These are phyloP conservation scores for Phytophthora agathidicida DNA, from an alignment of 352 stramenopile species.

Conservation along the genomic window DNA sequence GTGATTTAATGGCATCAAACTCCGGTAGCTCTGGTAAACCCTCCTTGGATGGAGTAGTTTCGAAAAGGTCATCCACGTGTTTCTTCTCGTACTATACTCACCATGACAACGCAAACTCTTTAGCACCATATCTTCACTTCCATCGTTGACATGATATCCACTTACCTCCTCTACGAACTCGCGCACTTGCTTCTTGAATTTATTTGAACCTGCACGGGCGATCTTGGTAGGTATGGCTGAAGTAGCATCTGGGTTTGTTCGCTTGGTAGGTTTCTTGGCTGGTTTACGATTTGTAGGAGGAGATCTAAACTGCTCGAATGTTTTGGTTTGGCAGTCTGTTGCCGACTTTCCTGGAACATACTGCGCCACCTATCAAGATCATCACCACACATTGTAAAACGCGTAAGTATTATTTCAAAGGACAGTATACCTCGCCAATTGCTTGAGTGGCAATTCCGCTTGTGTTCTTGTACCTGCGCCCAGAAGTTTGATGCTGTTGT, in stretches of 20 bases:
- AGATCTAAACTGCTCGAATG: slow-evolving; percentile 63
- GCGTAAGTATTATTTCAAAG: too few species aligned
- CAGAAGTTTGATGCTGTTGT: slow-evolving; percentile 74
- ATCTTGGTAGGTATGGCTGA: slow-evolving; percentile 53
- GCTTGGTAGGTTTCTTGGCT: slow-evolving; percentile 36
- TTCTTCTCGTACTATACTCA: slow-evolving; percentile 68
- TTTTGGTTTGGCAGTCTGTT: slow-evolving; percentile 63
- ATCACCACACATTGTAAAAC: neutral
- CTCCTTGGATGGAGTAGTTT: slow-evolving; percentile 55
- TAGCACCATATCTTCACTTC: neutral
- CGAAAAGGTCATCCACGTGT: slow-evolving; percentile 74
- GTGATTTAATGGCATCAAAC: slow-evolving; percentile 61
- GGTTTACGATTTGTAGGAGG: slow-evolving; percentile 41
- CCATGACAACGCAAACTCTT: neutral
- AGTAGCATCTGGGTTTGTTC: slow-evolving; percentile 12
- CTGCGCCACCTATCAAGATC: slow-evolving; percentile 29
- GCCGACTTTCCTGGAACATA: slow-evolving; percentile 66
- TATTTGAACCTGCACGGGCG: slow-evolving; percentile 69
- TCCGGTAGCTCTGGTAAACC: slow-evolving; percentile 41
- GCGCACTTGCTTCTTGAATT: slow-evolving; percentile 87
- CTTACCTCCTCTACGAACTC: slow-evolving; percentile 66
- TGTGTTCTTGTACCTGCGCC: slow-evolving; percentile 41
- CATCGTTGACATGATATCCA: neutral
- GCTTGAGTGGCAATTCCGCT: neutral
- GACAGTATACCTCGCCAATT: neutral